These are phyloP conservation scores for Exophiala phaeomuriformis DNA, from an alignment of 2,329 filamentous ascomycete genomes.

Conservation along the genomic window DNA sequence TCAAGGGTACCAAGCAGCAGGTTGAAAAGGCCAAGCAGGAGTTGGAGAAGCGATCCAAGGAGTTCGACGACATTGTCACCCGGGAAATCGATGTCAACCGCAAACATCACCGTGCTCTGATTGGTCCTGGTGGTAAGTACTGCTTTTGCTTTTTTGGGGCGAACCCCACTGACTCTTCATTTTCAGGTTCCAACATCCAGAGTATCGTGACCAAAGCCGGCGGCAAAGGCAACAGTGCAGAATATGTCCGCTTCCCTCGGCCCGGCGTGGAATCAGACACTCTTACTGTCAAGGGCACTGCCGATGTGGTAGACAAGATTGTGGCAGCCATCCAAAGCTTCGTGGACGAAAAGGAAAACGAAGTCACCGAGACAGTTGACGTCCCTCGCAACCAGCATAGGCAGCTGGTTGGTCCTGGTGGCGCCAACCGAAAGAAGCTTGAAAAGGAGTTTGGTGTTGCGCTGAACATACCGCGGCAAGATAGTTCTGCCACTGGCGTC, in stretches of 20 bases:
- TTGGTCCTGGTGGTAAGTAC: constrained; percentile 73
- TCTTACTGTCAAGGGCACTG: constrained; percentile 82
- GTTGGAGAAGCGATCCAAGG: constrained; percentile 73
- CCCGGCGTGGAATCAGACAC: constrained; percentile 72
- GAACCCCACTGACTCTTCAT: constrained; percentile 2
- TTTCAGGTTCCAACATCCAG: constrained; percentile 68
- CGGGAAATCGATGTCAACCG: constrained; percentile 84
- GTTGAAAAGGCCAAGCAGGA: constrained; percentile 89
- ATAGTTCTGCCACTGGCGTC: constrained; percentile 72
- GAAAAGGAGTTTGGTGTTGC: constrained; percentile 80
- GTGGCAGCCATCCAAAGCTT: constrained; percentile 72
- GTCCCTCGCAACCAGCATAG: constrained; percentile 86
- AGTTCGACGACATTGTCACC: constrained; percentile 84
- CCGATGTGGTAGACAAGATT: constrained; percentile 81
- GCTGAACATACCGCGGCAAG: constrained; percentile 86
- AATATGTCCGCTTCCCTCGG: constrained; percentile 91
- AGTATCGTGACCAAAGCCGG: constrained; percentile 82
- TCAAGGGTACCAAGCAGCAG: constrained; percentile 87
- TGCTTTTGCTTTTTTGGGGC: background rate
- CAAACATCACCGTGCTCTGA: constrained; percentile 84
- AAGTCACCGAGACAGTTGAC: constrained; percentile 70
- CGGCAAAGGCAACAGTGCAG: constrained; percentile 78
- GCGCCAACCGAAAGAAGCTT: constrained; percentile 75
- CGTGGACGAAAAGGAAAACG: constrained; percentile 74
- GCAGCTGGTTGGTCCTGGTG: constrained; percentile 82